Evolutionary conservation across 495 filamentous ascomycete species (phyloP).

Genomic region (Tuber magnatum): DNA sequence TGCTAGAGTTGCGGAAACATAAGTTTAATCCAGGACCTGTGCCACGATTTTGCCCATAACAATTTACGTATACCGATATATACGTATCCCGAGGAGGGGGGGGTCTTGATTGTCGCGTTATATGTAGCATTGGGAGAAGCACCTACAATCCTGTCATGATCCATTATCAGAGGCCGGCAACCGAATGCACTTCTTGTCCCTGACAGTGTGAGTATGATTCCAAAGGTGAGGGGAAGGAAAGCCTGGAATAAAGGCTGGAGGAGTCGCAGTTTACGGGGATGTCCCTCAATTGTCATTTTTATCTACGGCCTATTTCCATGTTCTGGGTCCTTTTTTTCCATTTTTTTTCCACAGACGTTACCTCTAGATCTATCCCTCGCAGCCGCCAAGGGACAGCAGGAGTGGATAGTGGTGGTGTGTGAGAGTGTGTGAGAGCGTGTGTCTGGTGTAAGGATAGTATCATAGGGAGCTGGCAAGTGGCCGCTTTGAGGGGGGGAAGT

Average conservation of each 20-base stretch:
- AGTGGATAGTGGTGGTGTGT: neutral
- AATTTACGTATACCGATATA: neutral
- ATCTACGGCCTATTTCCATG: neutral
- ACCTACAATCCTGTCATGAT: neutral
- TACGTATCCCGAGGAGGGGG: neutral
- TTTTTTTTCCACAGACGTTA: neutral
- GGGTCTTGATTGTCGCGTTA: neutral
- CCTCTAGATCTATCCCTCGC: neutral
- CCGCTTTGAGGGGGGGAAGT: neutral
- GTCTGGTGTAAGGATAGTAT: conserved; percentile 8
- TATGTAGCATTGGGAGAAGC: neutral
- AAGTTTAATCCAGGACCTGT: neutral
- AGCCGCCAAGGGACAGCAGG: neutral
- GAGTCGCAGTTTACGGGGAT: neutral
- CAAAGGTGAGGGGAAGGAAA: neutral
- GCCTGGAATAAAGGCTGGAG: neutral
- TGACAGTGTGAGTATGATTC: neutral
- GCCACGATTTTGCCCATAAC: neutral
- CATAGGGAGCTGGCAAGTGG: neutral
- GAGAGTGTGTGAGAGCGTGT: neutral
- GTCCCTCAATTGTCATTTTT: neutral
- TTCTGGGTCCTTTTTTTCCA: neutral
- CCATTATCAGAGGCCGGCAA: neutral
- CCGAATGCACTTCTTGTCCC: neutral
- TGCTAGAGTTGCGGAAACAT: neutral